Percentiles rank a stretch among this genome's conserved stretches.
Conservation (phyloP, 805 yeast species). For the Barnettozyma salicaria region DNA sequence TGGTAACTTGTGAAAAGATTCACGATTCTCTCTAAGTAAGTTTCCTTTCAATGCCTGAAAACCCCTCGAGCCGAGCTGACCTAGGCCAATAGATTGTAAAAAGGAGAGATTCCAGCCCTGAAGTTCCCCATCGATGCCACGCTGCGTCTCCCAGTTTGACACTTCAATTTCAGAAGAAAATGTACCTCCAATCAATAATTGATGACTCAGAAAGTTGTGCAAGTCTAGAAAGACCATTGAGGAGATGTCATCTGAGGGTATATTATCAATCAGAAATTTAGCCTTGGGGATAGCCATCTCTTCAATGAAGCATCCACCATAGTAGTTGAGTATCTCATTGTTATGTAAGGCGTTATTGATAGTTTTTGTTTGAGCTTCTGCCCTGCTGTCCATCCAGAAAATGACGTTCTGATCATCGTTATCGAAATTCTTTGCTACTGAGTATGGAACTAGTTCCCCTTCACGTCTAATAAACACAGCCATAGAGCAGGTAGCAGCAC, state of each 20-base stretch:
- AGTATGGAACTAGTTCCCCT: slow-evolving; percentile 25
- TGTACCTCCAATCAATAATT: slow-evolving; percentile 1
- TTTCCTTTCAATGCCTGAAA: slow-evolving; percentile 28
- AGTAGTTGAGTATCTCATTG: slow-evolving; percentile 19
- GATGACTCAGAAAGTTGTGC: slow-evolving; percentile 38
- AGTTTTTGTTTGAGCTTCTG: slow-evolving; percentile 30
- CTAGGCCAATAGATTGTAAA: slow-evolving; percentile 23
- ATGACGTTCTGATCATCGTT: slow-evolving; percentile 36
- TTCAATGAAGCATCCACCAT: slow-evolving; percentile 44
- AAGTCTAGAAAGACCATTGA: slow-evolving; percentile 41
- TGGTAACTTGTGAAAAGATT: slow-evolving; percentile 17
- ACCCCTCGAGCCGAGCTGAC: slow-evolving; percentile 8
- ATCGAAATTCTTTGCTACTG: slow-evolving; percentile 27
- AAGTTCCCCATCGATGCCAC: slow-evolving; percentile 52
- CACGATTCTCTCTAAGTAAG: slow-evolving; percentile 1
- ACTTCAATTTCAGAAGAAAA: slow-evolving; percentile 10
- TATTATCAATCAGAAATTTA: slow-evolving; percentile 31
- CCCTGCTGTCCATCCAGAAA: slow-evolving; percentile 56
- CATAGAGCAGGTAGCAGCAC: slow-evolving; percentile 57
- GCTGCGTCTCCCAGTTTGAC: slow-evolving; percentile 13
- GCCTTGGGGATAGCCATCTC: slow-evolving; percentile 57
- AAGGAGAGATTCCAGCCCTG: slow-evolving; percentile 43
- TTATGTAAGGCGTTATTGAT: slow-evolving; percentile 16
- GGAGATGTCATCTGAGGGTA: slow-evolving; percentile 17
- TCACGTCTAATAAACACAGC: slow-evolving; percentile 33